A percentile compares a stretch with the other conserved stretches of the same genome.
These are phyloP conservation scores for Sporothrix dimorphospora DNA, from an alignment of 2,329 filamentous ascomycete species.

Conservation along the genomic window DNA sequence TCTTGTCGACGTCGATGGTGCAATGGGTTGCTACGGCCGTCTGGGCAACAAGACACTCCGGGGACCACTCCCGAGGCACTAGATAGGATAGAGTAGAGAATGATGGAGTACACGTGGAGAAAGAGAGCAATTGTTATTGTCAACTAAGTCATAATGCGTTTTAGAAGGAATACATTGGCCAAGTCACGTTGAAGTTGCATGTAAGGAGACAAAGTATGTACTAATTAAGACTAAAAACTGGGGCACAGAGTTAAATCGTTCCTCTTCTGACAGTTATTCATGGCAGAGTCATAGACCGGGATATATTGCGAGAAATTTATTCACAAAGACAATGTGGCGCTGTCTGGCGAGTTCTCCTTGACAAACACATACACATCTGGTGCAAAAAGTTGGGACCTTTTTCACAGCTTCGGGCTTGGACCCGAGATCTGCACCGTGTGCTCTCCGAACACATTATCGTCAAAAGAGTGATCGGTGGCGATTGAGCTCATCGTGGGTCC, in stretches of 20 bases:
- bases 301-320: background rate
- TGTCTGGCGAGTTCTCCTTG: background rate
- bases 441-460: conserved; percentile 2
- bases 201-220: background rate
- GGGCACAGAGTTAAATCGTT: background rate
- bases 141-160: no score
- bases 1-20: conserved; percentile 44
- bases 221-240: background rate
- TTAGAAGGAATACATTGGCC: background rate
- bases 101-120: no score
- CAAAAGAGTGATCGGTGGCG: background rate
- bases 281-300: no score
- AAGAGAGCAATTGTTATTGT: background rate
- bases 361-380: background rate
- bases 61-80: conserved; percentile 6
- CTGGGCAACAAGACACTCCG: conserved; percentile 43
- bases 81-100: background rate
- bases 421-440: conserved; percentile 24
- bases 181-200: background rate
- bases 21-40: conserved; percentile 45
- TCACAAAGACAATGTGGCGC: background rate
- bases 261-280: background rate
- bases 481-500: background rate
- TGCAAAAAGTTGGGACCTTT: background rate
- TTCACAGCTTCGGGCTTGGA: conserved; percentile 6